These are phyloP conservation scores for Ganoderma lucidum DNA, from an alignment of 1,284 basidiomycete species.

Conservation along the genomic window DNA sequence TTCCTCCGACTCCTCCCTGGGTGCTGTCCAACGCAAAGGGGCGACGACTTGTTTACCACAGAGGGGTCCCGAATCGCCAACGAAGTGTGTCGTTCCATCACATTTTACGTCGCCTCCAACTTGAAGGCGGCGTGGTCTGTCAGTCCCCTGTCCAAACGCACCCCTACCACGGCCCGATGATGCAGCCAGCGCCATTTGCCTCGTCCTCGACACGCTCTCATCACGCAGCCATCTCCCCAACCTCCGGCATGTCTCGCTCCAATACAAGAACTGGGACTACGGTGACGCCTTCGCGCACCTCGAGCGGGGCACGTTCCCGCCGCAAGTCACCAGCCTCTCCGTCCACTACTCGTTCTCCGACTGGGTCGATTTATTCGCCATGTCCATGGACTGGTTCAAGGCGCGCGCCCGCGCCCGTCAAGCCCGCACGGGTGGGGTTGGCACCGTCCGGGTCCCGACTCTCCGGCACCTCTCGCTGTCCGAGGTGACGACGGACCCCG, in stretches of 20 bases:
- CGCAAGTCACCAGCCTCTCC: constrained; percentile 42
- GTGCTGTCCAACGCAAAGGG: constrained; percentile 19
- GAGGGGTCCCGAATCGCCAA: constrained; percentile 32
- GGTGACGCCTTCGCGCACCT: constrained; percentile 45
- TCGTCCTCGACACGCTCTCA: constrained; percentile 39
- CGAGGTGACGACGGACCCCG: too few relatives aligned
- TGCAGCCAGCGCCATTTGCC: constrained; percentile 34
- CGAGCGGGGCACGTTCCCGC: constrained; percentile 41
- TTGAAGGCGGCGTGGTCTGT: constrained; percentile 14
- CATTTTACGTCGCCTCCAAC: constrained; percentile 38
- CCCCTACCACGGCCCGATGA: constrained; percentile 18
- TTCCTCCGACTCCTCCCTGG: constrained; percentile 39
- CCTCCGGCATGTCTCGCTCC: constrained; percentile 42
- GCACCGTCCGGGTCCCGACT: too few relatives aligned
- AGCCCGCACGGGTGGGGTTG: too few relatives aligned
- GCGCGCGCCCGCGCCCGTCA: too few relatives aligned
- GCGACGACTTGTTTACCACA: constrained; percentile 27
- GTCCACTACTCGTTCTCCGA: constrained; percentile 37
- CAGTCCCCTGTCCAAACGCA: constrained; percentile 19
- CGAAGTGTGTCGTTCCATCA: constrained; percentile 38
- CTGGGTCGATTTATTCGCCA: too few relatives aligned
- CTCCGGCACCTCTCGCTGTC: too few relatives aligned
- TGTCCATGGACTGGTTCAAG: too few relatives aligned
- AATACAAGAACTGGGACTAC: constrained; percentile 46
- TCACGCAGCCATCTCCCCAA: constrained; percentile 43